Evolutionary conservation across 495 filamentous ascomycete genomes (phyloP).

Genomic region (Viridothelium virens): DNA sequence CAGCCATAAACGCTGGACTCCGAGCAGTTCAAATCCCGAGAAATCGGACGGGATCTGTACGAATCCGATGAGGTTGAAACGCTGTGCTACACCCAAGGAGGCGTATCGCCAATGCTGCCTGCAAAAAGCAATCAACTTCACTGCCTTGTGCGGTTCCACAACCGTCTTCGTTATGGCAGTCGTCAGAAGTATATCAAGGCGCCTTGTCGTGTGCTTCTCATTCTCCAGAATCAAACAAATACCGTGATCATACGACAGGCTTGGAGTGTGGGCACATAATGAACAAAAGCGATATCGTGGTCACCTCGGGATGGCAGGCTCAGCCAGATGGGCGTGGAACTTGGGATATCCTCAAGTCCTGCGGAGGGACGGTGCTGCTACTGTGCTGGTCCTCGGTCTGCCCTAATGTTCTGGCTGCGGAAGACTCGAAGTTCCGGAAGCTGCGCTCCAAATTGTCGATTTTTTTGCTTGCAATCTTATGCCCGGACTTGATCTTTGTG

Average conservation of each 20-base stretch:
- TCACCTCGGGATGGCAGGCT: slow-evolving; percentile 12
- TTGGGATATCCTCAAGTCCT: slow-evolving; percentile 18
- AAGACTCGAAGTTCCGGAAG: slow-evolving; percentile 10
- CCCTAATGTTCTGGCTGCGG: slow-evolving; percentile 18
- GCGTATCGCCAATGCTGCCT: too few relatives aligned
- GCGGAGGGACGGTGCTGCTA: slow-evolving; percentile 19
- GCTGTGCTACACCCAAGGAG: too few relatives aligned
- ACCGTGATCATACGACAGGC: neutral
- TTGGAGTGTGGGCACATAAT: neutral
- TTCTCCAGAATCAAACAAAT: neutral
- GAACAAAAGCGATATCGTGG: neutral
- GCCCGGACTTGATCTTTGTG: slow-evolving; percentile 35
- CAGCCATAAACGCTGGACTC: too few relatives aligned
- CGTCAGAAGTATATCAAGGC: too few relatives aligned
- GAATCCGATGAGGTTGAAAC: too few relatives aligned
- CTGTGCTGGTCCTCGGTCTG: slow-evolving; percentile 23
- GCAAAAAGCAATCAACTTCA: too few relatives aligned
- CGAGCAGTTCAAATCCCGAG: too few relatives aligned
- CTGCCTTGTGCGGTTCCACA: too few relatives aligned
- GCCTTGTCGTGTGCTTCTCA: too few relatives aligned
- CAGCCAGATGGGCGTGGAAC: slow-evolving; percentile 18
- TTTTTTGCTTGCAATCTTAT: slow-evolving; percentile 28
- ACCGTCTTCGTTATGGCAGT: too few relatives aligned
- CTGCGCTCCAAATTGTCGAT: slow-evolving; percentile 29
- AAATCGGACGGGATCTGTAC: too few relatives aligned